These are phyloP conservation scores for Leersia perrieri DNA, from an alignment of 176 grass and related monocot species.

Conservation along the genomic window DNA sequence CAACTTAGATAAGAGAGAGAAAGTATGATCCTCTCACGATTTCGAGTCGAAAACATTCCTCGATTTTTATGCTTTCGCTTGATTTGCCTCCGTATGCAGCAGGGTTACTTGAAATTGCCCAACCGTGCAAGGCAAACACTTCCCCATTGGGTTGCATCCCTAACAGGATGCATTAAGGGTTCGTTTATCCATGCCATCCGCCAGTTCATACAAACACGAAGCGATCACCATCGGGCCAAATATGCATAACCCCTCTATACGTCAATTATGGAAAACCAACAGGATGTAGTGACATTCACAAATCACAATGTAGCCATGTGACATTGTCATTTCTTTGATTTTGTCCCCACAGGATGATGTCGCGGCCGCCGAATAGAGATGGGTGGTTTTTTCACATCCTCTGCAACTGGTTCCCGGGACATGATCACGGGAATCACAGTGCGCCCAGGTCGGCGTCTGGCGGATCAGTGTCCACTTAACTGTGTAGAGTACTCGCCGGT, in stretches of 20 bases:
- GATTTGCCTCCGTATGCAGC: too few species aligned
- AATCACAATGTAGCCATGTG: neutral
- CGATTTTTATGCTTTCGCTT: too few species aligned
- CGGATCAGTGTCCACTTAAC: neutral
- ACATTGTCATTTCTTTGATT: neutral
- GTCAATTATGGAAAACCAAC: neutral
- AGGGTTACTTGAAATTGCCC: slow-evolving; percentile 13
- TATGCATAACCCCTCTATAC: neutral
- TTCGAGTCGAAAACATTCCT: too few species aligned
- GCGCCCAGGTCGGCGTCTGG: neutral
- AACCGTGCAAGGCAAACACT: slow-evolving; percentile 17
- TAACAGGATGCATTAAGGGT: too few species aligned
- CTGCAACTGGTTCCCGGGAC: neutral
- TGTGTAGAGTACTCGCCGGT: neutral
- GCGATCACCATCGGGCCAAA: neutral
- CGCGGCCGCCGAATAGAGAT: neutral
- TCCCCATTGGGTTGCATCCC: neutral
- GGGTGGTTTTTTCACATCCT: neutral
- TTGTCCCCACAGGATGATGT: slow-evolving; percentile 1
- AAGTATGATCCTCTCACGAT: too few species aligned
- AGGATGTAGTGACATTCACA: neutral
- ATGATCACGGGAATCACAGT: neutral
- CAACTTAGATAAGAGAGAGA: too few species aligned
- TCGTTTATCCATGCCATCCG: slow-evolving; percentile 2
- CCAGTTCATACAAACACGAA: neutral